These are phyloP conservation scores for Vachellia pachyceras DNA, from an alignment of 306 rosid species.

Conservation along the genomic window DNA sequence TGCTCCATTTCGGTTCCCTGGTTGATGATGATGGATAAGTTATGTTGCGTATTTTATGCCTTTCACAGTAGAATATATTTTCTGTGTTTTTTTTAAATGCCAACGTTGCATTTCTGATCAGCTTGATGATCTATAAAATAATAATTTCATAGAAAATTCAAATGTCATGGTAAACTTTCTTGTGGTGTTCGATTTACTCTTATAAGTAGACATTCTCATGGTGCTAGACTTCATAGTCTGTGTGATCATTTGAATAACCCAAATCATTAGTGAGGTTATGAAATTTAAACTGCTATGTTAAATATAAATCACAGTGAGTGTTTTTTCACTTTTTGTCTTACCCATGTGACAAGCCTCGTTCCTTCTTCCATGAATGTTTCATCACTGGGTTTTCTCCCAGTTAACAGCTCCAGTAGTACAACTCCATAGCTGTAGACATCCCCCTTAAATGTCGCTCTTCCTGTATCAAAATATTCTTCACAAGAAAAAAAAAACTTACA, in stretches of 20 bases:
- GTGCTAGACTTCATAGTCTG: not conserved
- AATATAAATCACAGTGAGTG: slow-evolving; percentile 4
- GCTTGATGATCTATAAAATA: not conserved
- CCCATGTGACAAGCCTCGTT: slow-evolving; percentile 92
- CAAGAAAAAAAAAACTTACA: slow-evolving; percentile 14
- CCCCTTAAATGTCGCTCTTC: slow-evolving; percentile 86
- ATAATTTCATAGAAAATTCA: not conserved
- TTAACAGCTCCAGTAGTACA: slow-evolving; percentile 86
- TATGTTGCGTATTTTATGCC: not conserved
- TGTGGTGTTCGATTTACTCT: not conserved
- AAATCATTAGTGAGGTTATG: not conserved
- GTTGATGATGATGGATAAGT: not conserved
- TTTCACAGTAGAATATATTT: not conserved
- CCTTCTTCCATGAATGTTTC: slow-evolving; percentile 89
- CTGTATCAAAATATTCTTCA: slow-evolving; percentile 95
- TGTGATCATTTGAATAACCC: not conserved
- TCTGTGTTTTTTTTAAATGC: not conserved
- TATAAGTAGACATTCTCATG: not conserved
- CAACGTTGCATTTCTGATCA: not conserved
- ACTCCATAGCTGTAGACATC: slow-evolving; percentile 96
- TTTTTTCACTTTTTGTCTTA: slow-evolving; percentile 49
- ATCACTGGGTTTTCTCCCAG: slow-evolving; percentile 85
- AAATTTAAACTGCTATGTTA: not conserved
- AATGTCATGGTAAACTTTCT: not conserved
- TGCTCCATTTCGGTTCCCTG: not conserved